Evolutionary conservation across 345 rosid species (phyloP).

Genomic region (Bruguiera gymnorhiza): DNA sequence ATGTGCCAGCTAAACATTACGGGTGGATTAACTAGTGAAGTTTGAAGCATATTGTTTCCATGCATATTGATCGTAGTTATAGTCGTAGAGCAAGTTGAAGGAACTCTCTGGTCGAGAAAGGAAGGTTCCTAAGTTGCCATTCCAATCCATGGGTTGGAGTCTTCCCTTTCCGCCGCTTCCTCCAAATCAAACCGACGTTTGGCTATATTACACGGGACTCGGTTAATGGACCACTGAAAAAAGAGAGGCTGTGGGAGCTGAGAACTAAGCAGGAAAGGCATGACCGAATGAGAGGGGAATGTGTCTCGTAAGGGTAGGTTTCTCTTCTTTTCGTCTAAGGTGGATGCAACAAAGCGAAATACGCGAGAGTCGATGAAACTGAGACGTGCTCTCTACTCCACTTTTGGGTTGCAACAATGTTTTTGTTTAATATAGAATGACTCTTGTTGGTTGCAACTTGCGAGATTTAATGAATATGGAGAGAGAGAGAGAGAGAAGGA

Average conservation of each 20-base stretch:
- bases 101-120: constrained; percentile 49
- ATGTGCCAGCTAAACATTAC: neutral
- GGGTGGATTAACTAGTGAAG: neutral
- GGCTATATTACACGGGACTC: constrained; percentile 15
- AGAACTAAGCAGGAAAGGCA: constrained; percentile 17
- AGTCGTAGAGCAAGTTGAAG: constrained; percentile 58
- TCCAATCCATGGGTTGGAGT: constrained; percentile 51
- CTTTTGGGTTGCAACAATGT: constrained; percentile 62
- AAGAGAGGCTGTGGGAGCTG: neutral
- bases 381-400: constrained; percentile 23
- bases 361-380: constrained; percentile 10
- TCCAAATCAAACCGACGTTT: neutral
- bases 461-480: neutral
- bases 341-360: constrained; percentile 38
- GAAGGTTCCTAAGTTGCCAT: constrained; percentile 35
- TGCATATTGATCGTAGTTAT: constrained; percentile 31
- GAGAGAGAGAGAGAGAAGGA: neutral
- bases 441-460: constrained; percentile 31
- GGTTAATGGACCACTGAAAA: constrained; percentile 26
- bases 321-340: constrained; percentile 9
- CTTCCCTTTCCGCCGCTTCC: constrained; percentile 6
- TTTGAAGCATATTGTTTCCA: neutral
- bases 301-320: neutral
- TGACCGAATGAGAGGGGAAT: constrained; percentile 16
- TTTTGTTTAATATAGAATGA: constrained; percentile 32